These are phyloP conservation scores for Magnusiomyces ingens DNA, from an alignment of 1,139 yeast species.

Conservation along the genomic window DNA sequence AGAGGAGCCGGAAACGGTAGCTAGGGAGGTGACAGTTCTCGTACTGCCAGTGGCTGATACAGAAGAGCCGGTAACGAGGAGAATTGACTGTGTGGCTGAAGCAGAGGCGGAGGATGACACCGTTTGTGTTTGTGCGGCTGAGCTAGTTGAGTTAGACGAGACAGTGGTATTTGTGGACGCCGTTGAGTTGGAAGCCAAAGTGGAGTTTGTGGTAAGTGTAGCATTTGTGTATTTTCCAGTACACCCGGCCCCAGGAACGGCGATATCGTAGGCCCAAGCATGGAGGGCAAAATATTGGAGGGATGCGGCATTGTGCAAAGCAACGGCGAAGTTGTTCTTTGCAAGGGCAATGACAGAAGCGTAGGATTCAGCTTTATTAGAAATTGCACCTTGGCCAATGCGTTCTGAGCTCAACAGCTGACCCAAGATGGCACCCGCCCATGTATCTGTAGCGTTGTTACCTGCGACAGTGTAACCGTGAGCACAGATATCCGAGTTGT, in stretches of 20 bases:
- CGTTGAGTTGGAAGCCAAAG: neutral
- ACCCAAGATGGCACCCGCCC: conserved; percentile 18
- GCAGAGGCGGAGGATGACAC: no score
- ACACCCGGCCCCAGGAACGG: conserved; percentile 14
- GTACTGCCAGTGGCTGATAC: neutral
- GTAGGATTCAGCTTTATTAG: conserved; percentile 28
- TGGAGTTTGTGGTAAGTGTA: neutral
- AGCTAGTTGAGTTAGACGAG: no score
- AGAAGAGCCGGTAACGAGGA: no score
- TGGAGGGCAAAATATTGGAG: conserved; percentile 28
- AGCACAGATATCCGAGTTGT: conserved; percentile 25
- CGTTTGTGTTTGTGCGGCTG: no score
- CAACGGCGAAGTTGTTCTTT: conserved; percentile 24
- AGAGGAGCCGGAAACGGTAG: neutral
- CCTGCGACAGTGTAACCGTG: conserved; percentile 23
- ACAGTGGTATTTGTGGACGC: neutral
- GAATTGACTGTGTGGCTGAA: no score
- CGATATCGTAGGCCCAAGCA: conserved; percentile 20
- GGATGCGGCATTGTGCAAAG: conserved; percentile 26
- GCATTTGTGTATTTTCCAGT: conserved; percentile 1
- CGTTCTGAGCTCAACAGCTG: conserved; percentile 29
- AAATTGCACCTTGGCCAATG: conserved; percentile 24
- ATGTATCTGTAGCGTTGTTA: conserved; percentile 24
- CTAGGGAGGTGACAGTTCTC: neutral
- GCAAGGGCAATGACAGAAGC: conserved; percentile 28